These are phyloP conservation scores for Datisca glomerata DNA, from an alignment of 306 rosid genomes.

Conservation along the genomic window DNA sequence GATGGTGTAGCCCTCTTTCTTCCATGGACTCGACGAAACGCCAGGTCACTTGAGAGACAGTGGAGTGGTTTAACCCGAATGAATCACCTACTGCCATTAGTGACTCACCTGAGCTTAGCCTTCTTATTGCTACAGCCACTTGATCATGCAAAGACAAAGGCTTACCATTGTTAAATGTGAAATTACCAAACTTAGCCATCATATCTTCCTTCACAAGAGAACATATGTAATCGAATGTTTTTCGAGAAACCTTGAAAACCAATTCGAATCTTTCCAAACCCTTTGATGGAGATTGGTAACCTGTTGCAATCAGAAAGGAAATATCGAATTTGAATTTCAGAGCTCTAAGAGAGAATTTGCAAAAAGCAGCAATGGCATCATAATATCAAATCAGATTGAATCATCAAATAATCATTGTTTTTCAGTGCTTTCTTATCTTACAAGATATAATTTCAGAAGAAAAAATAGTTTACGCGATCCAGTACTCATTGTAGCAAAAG, in stretches of 20 bases:
- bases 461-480: no score
- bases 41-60: slow-evolving; percentile 86
- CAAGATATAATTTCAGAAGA: no score
- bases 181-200: slow-evolving; percentile 41
- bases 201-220: slow-evolving; percentile 80
- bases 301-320: no score
- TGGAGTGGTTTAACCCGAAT: slow-evolving; percentile 70
- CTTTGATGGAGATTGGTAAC: background rate
- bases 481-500: no score
- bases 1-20: slow-evolving; percentile 59
- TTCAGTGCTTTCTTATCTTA: no score
- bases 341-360: no score
- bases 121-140: slow-evolving; percentile 61
- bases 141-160: slow-evolving; percentile 43
- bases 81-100: slow-evolving; percentile 52
- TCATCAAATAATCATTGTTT: no score
- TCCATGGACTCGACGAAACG: slow-evolving; percentile 75
- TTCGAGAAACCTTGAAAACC: background rate
- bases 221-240: slow-evolving; percentile 66
- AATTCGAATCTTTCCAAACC: slow-evolving; percentile 4
- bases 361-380: no score
- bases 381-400: no score
- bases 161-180: background rate
- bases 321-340: no score
- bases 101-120: slow-evolving; percentile 68